Conservation (phyloP, 2,329 filamentous ascomycete species). For the Boeremia exigua region DNA sequence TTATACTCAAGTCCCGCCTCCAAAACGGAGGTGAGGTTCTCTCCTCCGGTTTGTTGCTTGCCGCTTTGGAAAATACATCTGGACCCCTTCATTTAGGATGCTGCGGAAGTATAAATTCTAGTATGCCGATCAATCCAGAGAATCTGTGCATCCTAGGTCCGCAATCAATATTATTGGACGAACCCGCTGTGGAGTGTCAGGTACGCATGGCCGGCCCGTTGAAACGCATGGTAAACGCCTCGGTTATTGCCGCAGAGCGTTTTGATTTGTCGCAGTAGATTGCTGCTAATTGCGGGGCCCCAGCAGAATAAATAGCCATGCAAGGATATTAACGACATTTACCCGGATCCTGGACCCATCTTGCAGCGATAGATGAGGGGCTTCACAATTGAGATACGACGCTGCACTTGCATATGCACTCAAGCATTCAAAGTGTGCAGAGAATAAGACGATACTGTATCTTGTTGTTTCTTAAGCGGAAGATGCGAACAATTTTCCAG, state of each 20-base stretch:
- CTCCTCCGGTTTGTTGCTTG: constrained; percentile 5
- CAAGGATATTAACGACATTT: constrained; percentile 16
- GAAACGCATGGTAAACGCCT: constrained; percentile 4
- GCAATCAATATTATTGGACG: neutral
- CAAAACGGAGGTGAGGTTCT: constrained; percentile 3
- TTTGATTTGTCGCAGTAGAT: constrained; percentile 1
- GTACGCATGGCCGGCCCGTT: constrained; percentile 18
- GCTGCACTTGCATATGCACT: constrained; percentile 2
- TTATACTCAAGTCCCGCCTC: constrained; percentile 10
- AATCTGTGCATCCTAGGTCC: neutral
- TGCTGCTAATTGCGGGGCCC: constrained; percentile 12
- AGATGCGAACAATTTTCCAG: no score
- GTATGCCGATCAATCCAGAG: neutral
- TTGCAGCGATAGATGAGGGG: neutral
- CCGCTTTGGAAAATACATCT: neutral
- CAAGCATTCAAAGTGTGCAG: neutral
- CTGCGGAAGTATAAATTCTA: neutral
- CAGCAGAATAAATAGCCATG: neutral
- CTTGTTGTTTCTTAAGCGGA: no score
- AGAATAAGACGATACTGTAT: neutral
- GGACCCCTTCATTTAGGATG: constrained; percentile 5
- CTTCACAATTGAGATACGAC: neutral
- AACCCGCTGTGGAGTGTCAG: constrained; percentile 5
- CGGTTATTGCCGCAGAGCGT: neutral
- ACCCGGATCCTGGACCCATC: constrained; percentile 6